Conservation (phyloP, 192 early-diverging fungal species). For the Phlyctochytrium arcticum region DNA sequence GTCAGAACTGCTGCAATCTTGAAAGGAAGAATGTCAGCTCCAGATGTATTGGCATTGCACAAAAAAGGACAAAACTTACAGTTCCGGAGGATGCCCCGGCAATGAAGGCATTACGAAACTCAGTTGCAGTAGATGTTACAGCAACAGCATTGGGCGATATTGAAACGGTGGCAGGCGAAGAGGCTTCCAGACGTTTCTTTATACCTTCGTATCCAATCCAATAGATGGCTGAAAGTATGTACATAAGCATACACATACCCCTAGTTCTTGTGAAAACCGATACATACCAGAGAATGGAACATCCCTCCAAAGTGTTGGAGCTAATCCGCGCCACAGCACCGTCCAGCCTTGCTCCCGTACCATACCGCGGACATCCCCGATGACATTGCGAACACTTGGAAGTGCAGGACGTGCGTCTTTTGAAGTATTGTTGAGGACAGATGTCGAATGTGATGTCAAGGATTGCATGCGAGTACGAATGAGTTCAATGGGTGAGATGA, state of each 20-base stretch:
- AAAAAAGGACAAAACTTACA: too few species aligned
- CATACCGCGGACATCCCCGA: slow-evolving; percentile 62
- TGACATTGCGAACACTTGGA: too few species aligned
- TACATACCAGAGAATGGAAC: slow-evolving; percentile 69
- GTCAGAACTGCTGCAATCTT: slow-evolving; percentile 82
- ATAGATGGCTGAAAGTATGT: slow-evolving; percentile 67
- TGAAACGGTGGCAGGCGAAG: slow-evolving; percentile 1
- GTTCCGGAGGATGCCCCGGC: slow-evolving; percentile 84
- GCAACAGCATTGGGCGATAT: too few species aligned
- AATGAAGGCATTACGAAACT: slow-evolving; percentile 70
- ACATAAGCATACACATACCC: background rate
- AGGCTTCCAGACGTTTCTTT: slow-evolving; percentile 28
- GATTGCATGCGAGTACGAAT: slow-evolving; percentile 91
- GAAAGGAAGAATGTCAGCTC: too few species aligned
- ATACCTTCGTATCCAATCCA: slow-evolving; percentile 89
- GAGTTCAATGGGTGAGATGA: slow-evolving; percentile 87
- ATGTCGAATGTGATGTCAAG: too few species aligned
- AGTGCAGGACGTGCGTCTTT: too few species aligned
- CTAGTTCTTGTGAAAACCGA: background rate
- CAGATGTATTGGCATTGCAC: too few species aligned
- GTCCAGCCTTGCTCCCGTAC: slow-evolving; percentile 52
- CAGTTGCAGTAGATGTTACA: slow-evolving; percentile 15
- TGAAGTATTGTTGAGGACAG: too few species aligned
- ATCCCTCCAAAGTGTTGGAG: slow-evolving; percentile 88
- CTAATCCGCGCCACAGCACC: slow-evolving; percentile 81